A percentile compares a stretch with the other conserved stretches of the same genome.
Conservation (phyloP, 1,139 yeast species). For the Entelexis paramagnoliae region DNA sequence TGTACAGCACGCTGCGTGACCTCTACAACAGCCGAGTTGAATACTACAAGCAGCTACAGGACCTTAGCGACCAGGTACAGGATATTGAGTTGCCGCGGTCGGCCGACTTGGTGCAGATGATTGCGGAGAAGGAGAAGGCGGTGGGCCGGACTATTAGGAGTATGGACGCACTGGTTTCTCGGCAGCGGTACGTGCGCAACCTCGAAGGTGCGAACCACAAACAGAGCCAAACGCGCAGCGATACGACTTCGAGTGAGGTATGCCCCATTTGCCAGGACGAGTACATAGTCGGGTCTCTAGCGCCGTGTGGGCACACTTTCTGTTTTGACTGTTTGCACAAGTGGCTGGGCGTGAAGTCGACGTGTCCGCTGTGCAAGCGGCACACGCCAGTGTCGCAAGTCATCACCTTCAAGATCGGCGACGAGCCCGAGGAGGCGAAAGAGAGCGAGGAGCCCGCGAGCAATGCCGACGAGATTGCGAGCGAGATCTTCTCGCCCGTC, state of each 20-base stretch:
- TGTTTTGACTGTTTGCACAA: conserved; percentile 64
- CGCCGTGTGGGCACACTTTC: conserved; percentile 84
- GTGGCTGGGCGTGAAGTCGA: conserved; percentile 50
- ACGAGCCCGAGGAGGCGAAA: neutral
- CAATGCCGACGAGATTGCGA: conserved; percentile 6
- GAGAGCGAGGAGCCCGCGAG: neutral
- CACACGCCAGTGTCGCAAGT: conserved; percentile 8
- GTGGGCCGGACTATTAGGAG: conserved; percentile 1
- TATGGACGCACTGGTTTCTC: neutral
- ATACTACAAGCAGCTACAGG: conserved; percentile 76
- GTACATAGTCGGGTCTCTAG: conserved; percentile 64
- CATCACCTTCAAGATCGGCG: conserved; percentile 7
- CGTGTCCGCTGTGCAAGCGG: conserved; percentile 72
- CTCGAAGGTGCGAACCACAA: conserved; percentile 9
- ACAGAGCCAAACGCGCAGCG: neutral
- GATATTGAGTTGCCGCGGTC: conserved; percentile 28
- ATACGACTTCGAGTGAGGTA: neutral
- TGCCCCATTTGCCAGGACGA: conserved; percentile 71
- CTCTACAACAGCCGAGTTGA: conserved; percentile 68
- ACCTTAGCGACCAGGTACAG: conserved; percentile 66
- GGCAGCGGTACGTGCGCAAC: conserved; percentile 44
- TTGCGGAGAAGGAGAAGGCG: conserved; percentile 13
- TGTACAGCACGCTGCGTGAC: conserved; percentile 46
- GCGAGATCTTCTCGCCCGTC: conserved; percentile 24
- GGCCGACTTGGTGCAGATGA: conserved; percentile 15